Base-by-base conservation (phyloP, 2,329 filamentous ascomycete genomes). In the Fusarium piperis region DNA sequence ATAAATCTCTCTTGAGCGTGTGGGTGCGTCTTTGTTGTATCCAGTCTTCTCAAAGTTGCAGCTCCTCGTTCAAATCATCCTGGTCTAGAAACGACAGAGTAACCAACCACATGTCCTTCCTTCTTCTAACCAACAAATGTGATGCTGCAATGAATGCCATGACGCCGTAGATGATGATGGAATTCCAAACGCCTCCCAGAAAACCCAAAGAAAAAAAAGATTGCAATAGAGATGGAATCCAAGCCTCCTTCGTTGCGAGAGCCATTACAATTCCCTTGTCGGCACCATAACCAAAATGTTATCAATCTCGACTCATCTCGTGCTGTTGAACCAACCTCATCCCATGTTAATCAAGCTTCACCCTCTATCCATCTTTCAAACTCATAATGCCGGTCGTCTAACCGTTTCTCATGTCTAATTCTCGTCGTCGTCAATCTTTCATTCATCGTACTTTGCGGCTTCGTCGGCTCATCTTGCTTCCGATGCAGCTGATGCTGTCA, bases 401-500 rank as follows among this genome's bases (percentile, higher is more conserved):
- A 41, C 57, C 59, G 10, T 64, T 58, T 38, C 38, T 68, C 51
- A 52, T 59, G 33, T 32, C 59, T 52, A 59, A 72, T 52, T 41
- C 48, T 62, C 64, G 13, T 64, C 53, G n/a, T 64, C 41, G 15
- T 53, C 56, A 38, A 38, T 57, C 52, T 56, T 59, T 46, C 38
- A 57, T 62, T 65, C 28, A 77, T 70, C 73, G 65, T 63, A 71
- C 71, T 57, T 71, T 77, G 48, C 74, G 74, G 46, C 3, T 23
- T 23, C 70, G 71, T 56, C 77, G 70, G 64, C 75, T 73, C 71
- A 64, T 76, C 60, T 76, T 78, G 65, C 73, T 83, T 23, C 88
- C 89, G n/a, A 90, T 83, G 71, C 87, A 88, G 76, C 88, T 90
- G 62, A 91, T 89, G 74, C 89, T 91, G 76, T 91, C 89, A 73